These are phyloP conservation scores for Pseudogymnoascus sp. DNA, from an alignment of 2,329 filamentous ascomycete genomes.

Conservation along the genomic window DNA sequence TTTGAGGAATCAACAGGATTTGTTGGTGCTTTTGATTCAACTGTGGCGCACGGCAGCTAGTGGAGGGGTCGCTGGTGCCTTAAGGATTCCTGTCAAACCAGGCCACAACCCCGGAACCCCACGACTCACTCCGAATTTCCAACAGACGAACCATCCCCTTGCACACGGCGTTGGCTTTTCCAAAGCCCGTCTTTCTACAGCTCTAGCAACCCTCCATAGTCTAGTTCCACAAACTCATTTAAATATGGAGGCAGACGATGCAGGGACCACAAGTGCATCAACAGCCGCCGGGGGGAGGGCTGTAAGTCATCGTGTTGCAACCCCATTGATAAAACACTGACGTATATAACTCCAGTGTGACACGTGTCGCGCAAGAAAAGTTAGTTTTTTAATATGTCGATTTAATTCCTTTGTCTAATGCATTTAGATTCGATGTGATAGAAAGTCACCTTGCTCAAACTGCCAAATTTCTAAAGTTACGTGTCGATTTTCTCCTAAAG, in stretches of 20 bases:
- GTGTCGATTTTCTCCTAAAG: constrained; percentile 9
- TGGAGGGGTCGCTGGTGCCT: not conserved
- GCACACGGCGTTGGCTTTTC: not conserved
- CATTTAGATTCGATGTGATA: constrained; percentile 11
- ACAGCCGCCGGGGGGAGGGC: not conserved
- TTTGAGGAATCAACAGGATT: no score
- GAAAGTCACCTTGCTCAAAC: constrained; percentile 10
- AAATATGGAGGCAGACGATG: not conserved
- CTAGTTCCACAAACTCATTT: not conserved
- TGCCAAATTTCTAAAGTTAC: constrained; percentile 9
- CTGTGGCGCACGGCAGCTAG: no score
- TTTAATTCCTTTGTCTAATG: not conserved
- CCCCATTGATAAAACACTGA: not conserved
- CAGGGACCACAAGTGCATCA: not conserved
- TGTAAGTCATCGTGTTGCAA: not conserved
- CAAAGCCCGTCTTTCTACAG: not conserved
- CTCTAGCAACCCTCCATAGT: not conserved
- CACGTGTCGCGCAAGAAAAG: constrained; percentile 12
- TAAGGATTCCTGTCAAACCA: not conserved
- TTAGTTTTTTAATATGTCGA: not conserved
- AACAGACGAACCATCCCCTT: not conserved
- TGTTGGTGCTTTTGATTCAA: no score
- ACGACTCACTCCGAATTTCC: not conserved
- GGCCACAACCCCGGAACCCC: not conserved
- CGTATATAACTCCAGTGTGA: constrained; percentile 9